A percentile compares a stretch with the other conserved stretches of the same genome.
Evolutionary conservation across 2,329 filamentous ascomycete genomes (phyloP).

Genomic region (Exophiala spinifera): DNA sequence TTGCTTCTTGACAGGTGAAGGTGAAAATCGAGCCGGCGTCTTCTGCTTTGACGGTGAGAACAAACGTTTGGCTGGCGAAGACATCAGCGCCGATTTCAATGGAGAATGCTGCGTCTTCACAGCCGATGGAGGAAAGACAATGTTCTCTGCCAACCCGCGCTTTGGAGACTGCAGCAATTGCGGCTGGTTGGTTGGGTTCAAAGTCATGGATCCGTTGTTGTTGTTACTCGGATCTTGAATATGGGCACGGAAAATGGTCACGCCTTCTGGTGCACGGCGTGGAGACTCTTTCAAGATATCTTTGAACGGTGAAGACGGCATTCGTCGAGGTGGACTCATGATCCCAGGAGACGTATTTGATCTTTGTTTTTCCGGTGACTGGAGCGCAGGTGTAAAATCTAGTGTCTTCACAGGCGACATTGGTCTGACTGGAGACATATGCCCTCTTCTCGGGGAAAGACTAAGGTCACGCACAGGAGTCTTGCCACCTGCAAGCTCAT

Average conservation of each 20-base stretch:
- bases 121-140: slow-evolving; percentile 36
- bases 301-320: slow-evolving; percentile 45
- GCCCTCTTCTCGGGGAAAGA: slow-evolving; percentile 36
- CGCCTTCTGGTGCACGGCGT: slow-evolving; percentile 33
- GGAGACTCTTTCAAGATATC: slow-evolving; percentile 43
- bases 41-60: slow-evolving; percentile 39
- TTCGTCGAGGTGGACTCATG: slow-evolving; percentile 45
- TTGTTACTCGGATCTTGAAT: slow-evolving; percentile 10
- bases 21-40: slow-evolving; percentile 20
- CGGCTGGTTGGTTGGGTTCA: slow-evolving; percentile 29
- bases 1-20: slow-evolving; percentile 12
- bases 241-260: slow-evolving; percentile 19
- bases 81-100: slow-evolving; percentile 39
- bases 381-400: slow-evolving; percentile 33
- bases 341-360: slow-evolving; percentile 37
- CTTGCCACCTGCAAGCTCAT: slow-evolving; percentile 41
- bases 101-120: slow-evolving; percentile 36
- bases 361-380: slow-evolving; percentile 34
- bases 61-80: slow-evolving; percentile 45
- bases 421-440: slow-evolving; percentile 29
- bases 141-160: slow-evolving; percentile 38
- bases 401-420: slow-evolving; percentile 40
- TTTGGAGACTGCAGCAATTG: slow-evolving; percentile 45
- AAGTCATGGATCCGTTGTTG: background rate
- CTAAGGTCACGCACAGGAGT: slow-evolving; percentile 33